phyloP scores from a whole-genome alignment of 2,329 filamentous ascomycete species.

The Scopulariopsis brevicaulis region DNA sequence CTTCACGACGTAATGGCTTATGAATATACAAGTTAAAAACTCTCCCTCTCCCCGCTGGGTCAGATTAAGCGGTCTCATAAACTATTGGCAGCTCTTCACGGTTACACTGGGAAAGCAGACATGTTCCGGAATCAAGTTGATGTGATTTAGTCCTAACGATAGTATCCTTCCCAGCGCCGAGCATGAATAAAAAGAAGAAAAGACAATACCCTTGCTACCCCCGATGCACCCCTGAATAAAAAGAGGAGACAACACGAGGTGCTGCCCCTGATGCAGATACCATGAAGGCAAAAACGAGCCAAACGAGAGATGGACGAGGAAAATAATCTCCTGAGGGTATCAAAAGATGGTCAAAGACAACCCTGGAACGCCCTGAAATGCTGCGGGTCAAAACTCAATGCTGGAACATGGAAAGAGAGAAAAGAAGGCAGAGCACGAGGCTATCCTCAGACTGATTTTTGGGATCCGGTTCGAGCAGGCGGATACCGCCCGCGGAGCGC shows the following conservation, averaged over 20 bases:
- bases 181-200: neutral
- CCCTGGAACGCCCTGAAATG: neutral
- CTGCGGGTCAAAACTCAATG: neutral
- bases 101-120: neutral
- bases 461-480: neutral
- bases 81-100: neutral
- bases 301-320: neutral
- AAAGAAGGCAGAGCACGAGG: too few species aligned
- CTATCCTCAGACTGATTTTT: too few species aligned
- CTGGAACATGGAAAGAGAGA: neutral
- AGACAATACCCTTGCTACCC: neutral
- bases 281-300: neutral
- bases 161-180: neutral
- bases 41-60: neutral
- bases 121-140: neutral
- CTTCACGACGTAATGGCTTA: neutral
- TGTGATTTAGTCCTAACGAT: neutral
- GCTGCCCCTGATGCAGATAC: neutral
- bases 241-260: neutral
- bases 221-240: neutral
- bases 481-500: neutral
- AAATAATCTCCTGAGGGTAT: constrained; percentile 4
- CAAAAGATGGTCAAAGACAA: constrained; percentile 3
- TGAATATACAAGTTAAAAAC: neutral
- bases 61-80: neutral